A percentile compares a stretch with the other conserved stretches of the same genome.
Conservation (phyloP, 108 stramenopile genomes). For the Parietichytrium sp. region DNA sequence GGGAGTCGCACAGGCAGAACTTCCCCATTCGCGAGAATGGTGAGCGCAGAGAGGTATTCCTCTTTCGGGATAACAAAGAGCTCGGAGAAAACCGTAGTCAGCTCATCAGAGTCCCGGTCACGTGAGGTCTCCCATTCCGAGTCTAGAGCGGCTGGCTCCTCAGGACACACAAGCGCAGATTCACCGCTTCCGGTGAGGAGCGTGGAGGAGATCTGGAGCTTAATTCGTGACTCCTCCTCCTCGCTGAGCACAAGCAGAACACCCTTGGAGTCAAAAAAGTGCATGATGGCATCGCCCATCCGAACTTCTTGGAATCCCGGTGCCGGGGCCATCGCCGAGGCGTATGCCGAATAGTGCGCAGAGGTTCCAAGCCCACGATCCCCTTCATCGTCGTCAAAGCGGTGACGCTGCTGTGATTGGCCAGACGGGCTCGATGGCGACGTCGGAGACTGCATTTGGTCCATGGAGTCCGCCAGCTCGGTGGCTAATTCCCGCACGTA, state of each 20-base stretch:
- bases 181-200: background rate
- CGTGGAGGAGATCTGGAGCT: background rate
- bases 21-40: background rate
- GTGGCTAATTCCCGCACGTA: background rate
- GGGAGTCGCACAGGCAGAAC: background rate
- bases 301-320: constrained; percentile 7
- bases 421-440: background rate
- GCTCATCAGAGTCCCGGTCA: too few species aligned
- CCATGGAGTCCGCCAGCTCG: too few species aligned
- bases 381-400: background rate
- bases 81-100: background rate
- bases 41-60: background rate
- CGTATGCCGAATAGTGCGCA: too few species aligned
- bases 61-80: background rate
- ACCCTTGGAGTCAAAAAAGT: constrained; percentile 23
- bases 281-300: constrained; percentile 13
- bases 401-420: background rate
- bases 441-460: background rate
- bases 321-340: background rate
- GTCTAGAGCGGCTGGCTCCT: background rate
- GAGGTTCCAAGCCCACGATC: too few species aligned
- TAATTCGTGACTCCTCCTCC: background rate
- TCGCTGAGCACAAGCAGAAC: constrained; percentile 32
- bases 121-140: background rate
- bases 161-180: background rate